phyloP scores from a whole-genome alignment of 208 protist genomes.

The Trichomonas gallinae region DNA sequence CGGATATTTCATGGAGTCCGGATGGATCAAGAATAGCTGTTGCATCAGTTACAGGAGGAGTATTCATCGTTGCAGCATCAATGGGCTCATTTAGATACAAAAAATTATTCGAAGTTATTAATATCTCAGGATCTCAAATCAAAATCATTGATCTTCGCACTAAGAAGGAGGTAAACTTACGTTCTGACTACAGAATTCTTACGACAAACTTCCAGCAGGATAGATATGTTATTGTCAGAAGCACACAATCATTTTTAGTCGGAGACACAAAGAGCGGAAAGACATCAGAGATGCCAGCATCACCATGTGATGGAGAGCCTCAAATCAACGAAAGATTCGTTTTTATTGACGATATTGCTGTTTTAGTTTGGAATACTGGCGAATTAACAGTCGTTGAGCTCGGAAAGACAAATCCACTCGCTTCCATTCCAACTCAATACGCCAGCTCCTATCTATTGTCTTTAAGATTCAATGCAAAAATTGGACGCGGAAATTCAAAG shows the following conservation, averaged over 20 bases:
- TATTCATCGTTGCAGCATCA: not conserved
- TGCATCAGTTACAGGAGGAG: not conserved
- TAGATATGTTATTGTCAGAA: not conserved
- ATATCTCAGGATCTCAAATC: not conserved
- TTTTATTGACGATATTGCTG: constrained; percentile 18
- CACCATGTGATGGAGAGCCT: not conserved
- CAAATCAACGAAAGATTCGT: not conserved
- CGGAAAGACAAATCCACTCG: not conserved
- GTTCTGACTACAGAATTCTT: not conserved
- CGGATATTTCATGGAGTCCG: not conserved
- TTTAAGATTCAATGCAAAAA: not conserved
- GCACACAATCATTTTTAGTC: not conserved
- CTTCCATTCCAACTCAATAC: not conserved
- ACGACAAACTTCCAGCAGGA: not conserved
- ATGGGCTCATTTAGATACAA: constrained; percentile 15
- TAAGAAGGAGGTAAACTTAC: not conserved
- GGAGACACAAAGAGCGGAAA: not conserved
- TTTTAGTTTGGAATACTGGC: constrained; percentile 9
- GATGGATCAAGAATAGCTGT: constrained; percentile 17
- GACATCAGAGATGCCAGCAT: not conserved
- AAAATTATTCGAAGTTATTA: not conserved
- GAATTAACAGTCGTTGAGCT: constrained; percentile 9
- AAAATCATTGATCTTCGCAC: not conserved
- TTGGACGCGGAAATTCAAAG: not conserved
- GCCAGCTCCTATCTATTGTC: not conserved